These are phyloP conservation scores for Kalmusia sp. DNA, from an alignment of 2,329 filamentous ascomycete species.

Conservation along the genomic window DNA sequence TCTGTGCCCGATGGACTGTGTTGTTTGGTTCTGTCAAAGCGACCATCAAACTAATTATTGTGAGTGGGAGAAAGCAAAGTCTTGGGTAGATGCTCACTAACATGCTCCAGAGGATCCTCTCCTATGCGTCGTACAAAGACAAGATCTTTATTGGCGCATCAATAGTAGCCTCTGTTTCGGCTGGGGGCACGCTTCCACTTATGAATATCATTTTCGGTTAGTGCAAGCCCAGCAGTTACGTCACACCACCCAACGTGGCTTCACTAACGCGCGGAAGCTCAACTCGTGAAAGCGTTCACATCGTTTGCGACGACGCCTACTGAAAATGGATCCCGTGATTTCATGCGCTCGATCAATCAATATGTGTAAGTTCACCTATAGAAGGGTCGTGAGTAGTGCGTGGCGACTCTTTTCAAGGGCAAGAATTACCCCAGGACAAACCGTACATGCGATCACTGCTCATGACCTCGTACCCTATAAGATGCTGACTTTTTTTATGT, in stretches of 20 bases:
- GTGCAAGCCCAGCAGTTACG: background rate
- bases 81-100: background rate
- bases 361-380: constrained; percentile 21
- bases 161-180: constrained; percentile 23
- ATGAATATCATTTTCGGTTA: constrained; percentile 66
- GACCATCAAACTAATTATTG: background rate
- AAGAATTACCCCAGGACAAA: no score
- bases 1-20: background rate
- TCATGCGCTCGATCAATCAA: constrained; percentile 24
- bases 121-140: constrained; percentile 24
- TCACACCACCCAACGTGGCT: background rate
- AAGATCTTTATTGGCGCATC: constrained; percentile 21
- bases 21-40: background rate
- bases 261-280: constrained; percentile 12
- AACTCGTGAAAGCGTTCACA: constrained; percentile 23
- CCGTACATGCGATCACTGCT: accelerated
- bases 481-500: background rate
- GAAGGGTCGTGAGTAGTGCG: no score
- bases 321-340: constrained; percentile 7
- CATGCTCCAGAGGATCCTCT: constrained; percentile 26
- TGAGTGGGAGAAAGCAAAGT: background rate
- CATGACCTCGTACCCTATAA: no score
- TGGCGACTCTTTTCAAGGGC: no score
- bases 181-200: constrained; percentile 51
- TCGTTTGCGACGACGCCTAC: constrained; percentile 2